phyloP scores from a whole-genome alignment of 495 filamentous ascomycete genomes.

The Aspergillus haitiensis region DNA sequence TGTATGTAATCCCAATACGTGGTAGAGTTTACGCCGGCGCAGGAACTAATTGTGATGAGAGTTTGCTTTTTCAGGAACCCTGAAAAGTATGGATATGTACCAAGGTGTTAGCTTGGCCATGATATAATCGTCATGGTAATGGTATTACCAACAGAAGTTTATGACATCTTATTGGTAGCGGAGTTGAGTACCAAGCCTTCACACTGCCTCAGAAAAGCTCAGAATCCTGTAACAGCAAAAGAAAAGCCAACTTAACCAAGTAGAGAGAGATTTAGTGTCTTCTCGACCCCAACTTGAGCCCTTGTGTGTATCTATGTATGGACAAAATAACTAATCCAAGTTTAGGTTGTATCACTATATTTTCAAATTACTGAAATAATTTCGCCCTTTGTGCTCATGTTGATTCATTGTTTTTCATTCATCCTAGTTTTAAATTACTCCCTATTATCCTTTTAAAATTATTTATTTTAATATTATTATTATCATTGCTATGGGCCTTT shows the following conservation, averaged over 20 bases:
- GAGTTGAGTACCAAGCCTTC: slow-evolving; percentile 12
- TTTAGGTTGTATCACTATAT: slow-evolving; percentile 1
- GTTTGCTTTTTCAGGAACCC: slow-evolving; percentile 12
- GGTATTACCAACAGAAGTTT: neutral
- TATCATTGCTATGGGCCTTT: neutral
- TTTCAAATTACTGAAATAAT: slow-evolving; percentile 2
- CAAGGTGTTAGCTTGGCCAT: neutral
- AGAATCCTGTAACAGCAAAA: neutral
- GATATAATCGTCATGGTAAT: neutral
- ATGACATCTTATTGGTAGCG: slow-evolving; percentile 4
- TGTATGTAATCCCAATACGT: slow-evolving; percentile 18
- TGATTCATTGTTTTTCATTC: neutral
- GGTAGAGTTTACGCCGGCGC: slow-evolving; percentile 22
- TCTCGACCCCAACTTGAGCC: neutral
- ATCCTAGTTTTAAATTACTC: neutral
- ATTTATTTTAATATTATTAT: slow-evolving; percentile 11
- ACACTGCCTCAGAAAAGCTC: neutral
- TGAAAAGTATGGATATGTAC: slow-evolving; percentile 14
- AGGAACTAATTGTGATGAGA: slow-evolving; percentile 20
- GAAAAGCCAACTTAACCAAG: neutral
- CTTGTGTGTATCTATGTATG: neutral
- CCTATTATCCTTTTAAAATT: neutral
- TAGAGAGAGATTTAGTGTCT: neutral
- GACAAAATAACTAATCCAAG: neutral
- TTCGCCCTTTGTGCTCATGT: neutral